Percentiles rank a stretch among this genome's conserved stretches.
These are phyloP conservation scores for Gloeopeniophorella convolvens DNA, from an alignment of 768 basidiomycete genomes.

Conservation along the genomic window DNA sequence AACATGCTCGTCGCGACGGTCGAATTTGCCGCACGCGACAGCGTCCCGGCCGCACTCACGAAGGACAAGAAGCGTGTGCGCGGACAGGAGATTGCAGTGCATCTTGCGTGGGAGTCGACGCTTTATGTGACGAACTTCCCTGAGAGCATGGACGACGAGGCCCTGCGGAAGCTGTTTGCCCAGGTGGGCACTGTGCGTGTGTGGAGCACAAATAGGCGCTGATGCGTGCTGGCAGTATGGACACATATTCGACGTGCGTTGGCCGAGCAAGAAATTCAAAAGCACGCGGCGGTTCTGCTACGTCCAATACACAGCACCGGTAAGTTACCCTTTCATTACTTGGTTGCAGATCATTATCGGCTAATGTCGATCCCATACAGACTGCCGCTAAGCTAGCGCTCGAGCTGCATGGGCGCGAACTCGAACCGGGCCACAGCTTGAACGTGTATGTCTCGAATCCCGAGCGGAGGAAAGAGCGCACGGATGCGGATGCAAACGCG, in stretches of 20 bases:
- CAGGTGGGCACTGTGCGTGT: slow-evolving; percentile 41
- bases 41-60: slow-evolving; percentile 79
- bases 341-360: background rate
- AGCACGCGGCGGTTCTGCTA: slow-evolving; percentile 89
- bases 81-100: slow-evolving; percentile 72
- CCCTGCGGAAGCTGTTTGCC: slow-evolving; percentile 69
- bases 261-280: slow-evolving; percentile 98
- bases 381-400: slow-evolving; percentile 67
- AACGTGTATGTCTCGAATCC: slow-evolving; percentile 89
- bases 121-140: slow-evolving; percentile 96
- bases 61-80: slow-evolving; percentile 89
- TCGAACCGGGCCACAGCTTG: slow-evolving; percentile 60
- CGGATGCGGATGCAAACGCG: slow-evolving; percentile 79
- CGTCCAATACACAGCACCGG: slow-evolving; percentile 83
- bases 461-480: slow-evolving; percentile 80
- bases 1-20: slow-evolving; percentile 71
- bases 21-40: slow-evolving; percentile 80
- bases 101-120: slow-evolving; percentile 90
- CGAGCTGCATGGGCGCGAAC: slow-evolving; percentile 70
- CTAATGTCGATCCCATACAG: slow-evolving; percentile 30
- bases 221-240: slow-evolving; percentile 61
- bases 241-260: slow-evolving; percentile 86
- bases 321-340: slow-evolving; percentile 33
- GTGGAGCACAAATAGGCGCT: background rate
- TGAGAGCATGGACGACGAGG: slow-evolving; percentile 70